Conservation (phyloP, 2,329 filamentous ascomycete species). For the Fusarium albosuccineum region DNA sequence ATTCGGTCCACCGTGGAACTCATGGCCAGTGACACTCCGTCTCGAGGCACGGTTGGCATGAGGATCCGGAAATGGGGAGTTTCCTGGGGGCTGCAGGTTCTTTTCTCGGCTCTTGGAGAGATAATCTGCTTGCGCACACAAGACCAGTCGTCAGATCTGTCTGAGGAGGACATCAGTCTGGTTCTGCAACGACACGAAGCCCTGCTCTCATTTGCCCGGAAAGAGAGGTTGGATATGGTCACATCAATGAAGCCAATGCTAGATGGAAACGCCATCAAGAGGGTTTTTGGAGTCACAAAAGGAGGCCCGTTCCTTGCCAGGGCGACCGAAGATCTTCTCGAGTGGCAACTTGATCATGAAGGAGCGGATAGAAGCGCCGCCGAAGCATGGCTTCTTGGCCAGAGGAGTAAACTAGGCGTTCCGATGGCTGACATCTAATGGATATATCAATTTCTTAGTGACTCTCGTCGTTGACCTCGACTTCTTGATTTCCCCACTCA, state of each 20-base stretch:
- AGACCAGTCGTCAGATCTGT: no score
- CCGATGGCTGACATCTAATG: no score
- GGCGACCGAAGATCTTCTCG: background rate
- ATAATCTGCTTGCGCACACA: background rate
- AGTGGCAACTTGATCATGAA: slow-evolving; percentile 1
- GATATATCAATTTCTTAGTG: no score
- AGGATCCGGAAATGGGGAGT: slow-evolving; percentile 1
- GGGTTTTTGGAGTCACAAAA: background rate
- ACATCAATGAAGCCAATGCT: background rate
- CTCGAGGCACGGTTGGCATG: background rate
- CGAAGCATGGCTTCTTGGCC: background rate
- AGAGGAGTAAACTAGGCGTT: background rate
- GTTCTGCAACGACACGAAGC: background rate
- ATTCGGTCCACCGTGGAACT: background rate
- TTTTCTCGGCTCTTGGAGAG: slow-evolving; percentile 2
- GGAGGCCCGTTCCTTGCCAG: background rate
- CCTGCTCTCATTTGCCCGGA: background rate
- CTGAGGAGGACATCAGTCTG: background rate
- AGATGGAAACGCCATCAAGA: background rate
- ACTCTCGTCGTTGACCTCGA: no score
- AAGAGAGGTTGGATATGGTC: background rate
- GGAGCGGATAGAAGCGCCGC: background rate
- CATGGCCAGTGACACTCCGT: background rate
- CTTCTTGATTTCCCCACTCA: no score
- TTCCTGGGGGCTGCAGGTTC: background rate